Conservation (phyloP, 2,329 filamentous ascomycete genomes). For the Clarireedia paspali region DNA sequence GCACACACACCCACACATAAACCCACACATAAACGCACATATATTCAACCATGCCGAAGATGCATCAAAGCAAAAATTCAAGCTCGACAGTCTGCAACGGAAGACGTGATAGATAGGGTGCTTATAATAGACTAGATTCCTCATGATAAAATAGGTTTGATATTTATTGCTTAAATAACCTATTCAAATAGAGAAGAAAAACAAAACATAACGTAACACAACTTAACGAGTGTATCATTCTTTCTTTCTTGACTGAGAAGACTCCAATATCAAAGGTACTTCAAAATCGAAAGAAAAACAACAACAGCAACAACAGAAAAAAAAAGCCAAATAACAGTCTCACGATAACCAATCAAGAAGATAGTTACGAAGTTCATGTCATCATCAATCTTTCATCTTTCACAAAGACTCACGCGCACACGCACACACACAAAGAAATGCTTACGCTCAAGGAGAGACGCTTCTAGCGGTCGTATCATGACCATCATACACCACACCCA, state of each 20-base stretch:
- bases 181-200: too few relatives aligned
- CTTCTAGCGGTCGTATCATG: conserved; percentile 20
- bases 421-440: not conserved
- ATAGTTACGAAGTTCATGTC: conserved; percentile 7
- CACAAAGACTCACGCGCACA: not conserved
- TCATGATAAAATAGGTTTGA: too few relatives aligned
- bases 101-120: too few relatives aligned
- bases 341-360: conserved; percentile 5
- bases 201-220: too few relatives aligned
- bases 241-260: not conserved
- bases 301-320: not conserved
- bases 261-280: not conserved
- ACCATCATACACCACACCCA: conserved; percentile 32
- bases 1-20: too few relatives aligned
- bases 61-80: too few relatives aligned
- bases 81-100: too few relatives aligned
- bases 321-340: not conserved
- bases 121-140: too few relatives aligned
- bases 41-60: too few relatives aligned
- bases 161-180: too few relatives aligned
- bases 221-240: too few relatives aligned
- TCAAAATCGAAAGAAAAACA: not conserved
- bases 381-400: not conserved
- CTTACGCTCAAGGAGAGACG: conserved; percentile 13
- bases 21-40: too few relatives aligned